Evolutionary conservation across 78 protist genomes (phyloP).

Genomic region (Ministeria vibrans): DNA sequence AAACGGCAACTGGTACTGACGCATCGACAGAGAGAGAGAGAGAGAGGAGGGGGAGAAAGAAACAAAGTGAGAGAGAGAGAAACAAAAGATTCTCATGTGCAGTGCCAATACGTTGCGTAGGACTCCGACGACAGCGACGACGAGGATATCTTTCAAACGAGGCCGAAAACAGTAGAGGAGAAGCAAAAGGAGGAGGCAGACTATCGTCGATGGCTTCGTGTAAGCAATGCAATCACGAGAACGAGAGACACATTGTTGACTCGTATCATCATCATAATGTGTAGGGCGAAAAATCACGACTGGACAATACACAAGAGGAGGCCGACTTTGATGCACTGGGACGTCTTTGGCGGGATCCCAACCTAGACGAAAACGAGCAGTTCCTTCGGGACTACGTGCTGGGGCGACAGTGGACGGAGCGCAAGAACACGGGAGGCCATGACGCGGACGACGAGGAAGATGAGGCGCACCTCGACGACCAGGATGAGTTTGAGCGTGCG

Average conservation of each 20-base stretch:
- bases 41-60: neutral
- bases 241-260: no score
- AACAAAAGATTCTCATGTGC: no score
- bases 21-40: no score
- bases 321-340: slow-evolving; percentile 18
- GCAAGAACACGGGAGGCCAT: no score
- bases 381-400: slow-evolving; percentile 30
- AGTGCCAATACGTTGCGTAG: no score
- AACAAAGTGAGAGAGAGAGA: no score
- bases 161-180: neutral
- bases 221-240: no score
- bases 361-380: slow-evolving; percentile 13
- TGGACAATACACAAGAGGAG: neutral
- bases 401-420: neutral
- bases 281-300: no score
- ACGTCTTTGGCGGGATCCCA: slow-evolving; percentile 15
- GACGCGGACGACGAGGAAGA: neutral
- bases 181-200: neutral
- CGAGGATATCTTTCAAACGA: neutral
- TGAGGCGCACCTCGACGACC: neutral
- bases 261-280: no score
- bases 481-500: slow-evolving; percentile 20
- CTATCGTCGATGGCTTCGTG: neutral
- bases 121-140: neutral
- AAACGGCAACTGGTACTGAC: neutral